Percentiles rank a stretch among this genome's conserved stretches.
Conservation (phyloP, 805 yeast species). For the Cyberlindnera mrakii region DNA sequence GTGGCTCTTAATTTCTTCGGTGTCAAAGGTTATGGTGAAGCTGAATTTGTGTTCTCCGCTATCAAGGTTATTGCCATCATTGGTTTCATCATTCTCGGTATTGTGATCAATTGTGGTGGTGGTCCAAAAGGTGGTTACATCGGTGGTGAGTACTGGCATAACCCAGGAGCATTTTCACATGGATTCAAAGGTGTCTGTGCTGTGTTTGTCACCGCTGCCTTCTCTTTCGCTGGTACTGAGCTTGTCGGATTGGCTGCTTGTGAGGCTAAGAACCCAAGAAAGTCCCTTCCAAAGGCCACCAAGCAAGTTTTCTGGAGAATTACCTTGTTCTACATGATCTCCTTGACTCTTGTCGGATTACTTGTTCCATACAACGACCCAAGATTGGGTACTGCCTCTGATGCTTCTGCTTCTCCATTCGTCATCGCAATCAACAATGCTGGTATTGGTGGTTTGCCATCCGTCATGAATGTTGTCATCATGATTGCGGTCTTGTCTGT, state of each 20-base stretch:
- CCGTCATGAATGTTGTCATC: constrained; percentile 56
- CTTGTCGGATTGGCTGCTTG: constrained; percentile 45
- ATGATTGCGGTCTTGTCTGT: constrained; percentile 51
- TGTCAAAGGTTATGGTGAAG: constrained; percentile 47
- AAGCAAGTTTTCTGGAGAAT: constrained; percentile 69
- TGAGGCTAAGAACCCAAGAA: constrained; percentile 41
- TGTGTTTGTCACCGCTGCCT: constrained; percentile 62
- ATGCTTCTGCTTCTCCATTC: constrained; percentile 72
- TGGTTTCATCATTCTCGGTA: constrained; percentile 52
- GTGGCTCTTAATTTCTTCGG: constrained; percentile 44
- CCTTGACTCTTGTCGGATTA: constrained; percentile 53
- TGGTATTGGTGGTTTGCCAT: constrained; percentile 54
- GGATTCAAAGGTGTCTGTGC: constrained; percentile 44
- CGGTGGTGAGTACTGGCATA: constrained; percentile 39
- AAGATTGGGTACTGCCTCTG: constrained; percentile 43
- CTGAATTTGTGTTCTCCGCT: constrained; percentile 57
- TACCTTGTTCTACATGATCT: constrained; percentile 57
- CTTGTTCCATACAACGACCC: constrained; percentile 62
- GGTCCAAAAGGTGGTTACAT: constrained; percentile 42
- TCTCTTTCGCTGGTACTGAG: constrained; percentile 69
- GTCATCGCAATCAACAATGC: constrained; percentile 64
- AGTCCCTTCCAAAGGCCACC: constrained; percentile 41
- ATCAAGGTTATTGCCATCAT: constrained; percentile 60
- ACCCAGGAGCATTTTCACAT: constrained; percentile 62
- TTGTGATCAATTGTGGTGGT: constrained; percentile 57